phyloP scores from a whole-genome alignment of 495 filamentous ascomycete species.

The Choiromyces venosus region DNA sequence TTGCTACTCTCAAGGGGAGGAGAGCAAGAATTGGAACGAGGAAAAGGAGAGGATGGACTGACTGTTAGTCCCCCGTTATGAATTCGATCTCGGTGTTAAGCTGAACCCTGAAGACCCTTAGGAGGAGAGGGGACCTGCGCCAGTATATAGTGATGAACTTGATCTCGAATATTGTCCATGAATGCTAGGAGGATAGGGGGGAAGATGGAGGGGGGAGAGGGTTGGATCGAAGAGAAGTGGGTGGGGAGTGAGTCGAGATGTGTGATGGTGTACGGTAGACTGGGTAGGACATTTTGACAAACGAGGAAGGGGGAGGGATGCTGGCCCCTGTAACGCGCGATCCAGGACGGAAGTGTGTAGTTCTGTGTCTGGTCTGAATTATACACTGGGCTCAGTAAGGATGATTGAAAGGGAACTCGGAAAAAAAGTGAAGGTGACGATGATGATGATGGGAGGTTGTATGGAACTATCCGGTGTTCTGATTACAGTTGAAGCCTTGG shows the following conservation, averaged over 20 bases:
- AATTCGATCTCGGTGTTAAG: conserved; percentile 1
- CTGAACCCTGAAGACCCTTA: neutral
- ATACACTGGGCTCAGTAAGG: neutral
- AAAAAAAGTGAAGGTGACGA: neutral
- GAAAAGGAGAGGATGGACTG: neutral
- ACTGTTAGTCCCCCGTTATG: neutral
- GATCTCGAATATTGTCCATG: neutral
- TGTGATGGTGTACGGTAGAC: no score
- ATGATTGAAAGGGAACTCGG: neutral
- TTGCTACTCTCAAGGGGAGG: neutral
- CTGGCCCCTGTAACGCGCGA: neutral
- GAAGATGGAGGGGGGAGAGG: neutral
- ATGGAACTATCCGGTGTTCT: neutral
- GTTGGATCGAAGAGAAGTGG: neutral
- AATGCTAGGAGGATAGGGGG: neutral
- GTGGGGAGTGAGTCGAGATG: neutral
- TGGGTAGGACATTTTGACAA: neutral
- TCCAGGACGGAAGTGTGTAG: neutral
- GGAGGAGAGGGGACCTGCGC: neutral
- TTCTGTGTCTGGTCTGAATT: neutral
- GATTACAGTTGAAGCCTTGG: neutral
- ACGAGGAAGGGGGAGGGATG: neutral
- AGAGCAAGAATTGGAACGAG: neutral
- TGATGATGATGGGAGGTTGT: neutral
- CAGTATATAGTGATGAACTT: neutral